Evolutionary conservation across 345 rosid species (phyloP).

Genomic region (Sisymbrium irio): DNA sequence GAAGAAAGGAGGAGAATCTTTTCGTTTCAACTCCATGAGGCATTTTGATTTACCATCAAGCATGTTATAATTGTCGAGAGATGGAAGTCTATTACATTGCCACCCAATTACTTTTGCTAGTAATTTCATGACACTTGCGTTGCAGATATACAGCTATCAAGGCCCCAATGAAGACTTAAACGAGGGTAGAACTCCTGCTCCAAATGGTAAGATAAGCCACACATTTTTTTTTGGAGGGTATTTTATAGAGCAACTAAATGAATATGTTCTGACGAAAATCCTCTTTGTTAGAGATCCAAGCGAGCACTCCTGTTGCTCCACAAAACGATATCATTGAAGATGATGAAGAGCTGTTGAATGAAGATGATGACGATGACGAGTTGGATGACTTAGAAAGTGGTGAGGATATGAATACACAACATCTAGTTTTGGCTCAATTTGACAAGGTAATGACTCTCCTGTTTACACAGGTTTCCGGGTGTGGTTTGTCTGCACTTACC

Average conservation of each 20-base stretch:
- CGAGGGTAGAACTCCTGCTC: constrained; percentile 84
- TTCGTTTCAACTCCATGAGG: background rate
- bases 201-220: constrained; percentile 52
- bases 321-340: constrained; percentile 65
- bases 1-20: background rate
- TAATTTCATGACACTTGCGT: constrained; percentile 2
- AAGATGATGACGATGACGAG: constrained; percentile 90
- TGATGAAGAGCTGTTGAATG: constrained; percentile 85
- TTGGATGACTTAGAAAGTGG: constrained; percentile 84
- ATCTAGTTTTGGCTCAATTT: constrained; percentile 93
- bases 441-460: constrained; percentile 66
- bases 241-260: background rate
- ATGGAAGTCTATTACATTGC: background rate
- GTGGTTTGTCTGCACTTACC: background rate
- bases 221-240: background rate
- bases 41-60: background rate
- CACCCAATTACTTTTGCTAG: background rate
- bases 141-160: constrained; percentile 92
- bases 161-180: constrained; percentile 88
- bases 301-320: constrained; percentile 60
- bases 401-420: constrained; percentile 93
- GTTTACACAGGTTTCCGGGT: background rate
- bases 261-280: constrained; percentile 10
- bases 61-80: background rate
- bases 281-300: constrained; percentile 58